phyloP scores from a whole-genome alignment of 1,284 basidiomycete species.

The Phylloporus gajari region DNA sequence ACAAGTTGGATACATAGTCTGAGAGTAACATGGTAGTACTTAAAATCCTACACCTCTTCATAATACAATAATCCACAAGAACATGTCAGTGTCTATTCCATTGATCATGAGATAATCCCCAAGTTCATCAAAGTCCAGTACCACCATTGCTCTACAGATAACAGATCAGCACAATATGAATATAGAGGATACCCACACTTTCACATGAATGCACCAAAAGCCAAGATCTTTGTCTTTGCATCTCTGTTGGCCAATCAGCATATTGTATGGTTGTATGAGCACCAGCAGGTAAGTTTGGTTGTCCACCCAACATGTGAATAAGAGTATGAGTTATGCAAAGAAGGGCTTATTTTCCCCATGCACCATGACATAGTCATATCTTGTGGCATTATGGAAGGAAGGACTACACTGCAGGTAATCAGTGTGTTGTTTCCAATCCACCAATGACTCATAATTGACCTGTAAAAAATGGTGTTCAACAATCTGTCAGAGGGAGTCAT shows the following conservation, averaged over 20 bases:
- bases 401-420: background rate
- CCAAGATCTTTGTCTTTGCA: background rate
- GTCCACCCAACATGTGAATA: background rate
- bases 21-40: too few species aligned
- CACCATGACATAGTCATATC: background rate
- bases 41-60: too few species aligned
- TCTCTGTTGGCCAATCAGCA: background rate
- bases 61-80: too few species aligned
- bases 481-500: too few species aligned
- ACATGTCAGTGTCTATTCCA: background rate
- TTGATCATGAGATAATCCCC: background rate
- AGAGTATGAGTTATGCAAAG: background rate
- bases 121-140: background rate
- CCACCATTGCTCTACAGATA: background rate
- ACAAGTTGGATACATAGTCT: too few species aligned
- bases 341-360: background rate
- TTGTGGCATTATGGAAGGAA: background rate
- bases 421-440: background rate
- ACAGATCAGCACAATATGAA: background rate
- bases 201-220: background rate
- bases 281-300: background rate
- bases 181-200: too few species aligned
- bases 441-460: background rate
- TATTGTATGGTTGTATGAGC: background rate
- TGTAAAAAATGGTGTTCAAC: background rate